These are phyloP conservation scores for Fraxinus nigra DNA, from an alignment of 305 asterid species.

Conservation along the genomic window DNA sequence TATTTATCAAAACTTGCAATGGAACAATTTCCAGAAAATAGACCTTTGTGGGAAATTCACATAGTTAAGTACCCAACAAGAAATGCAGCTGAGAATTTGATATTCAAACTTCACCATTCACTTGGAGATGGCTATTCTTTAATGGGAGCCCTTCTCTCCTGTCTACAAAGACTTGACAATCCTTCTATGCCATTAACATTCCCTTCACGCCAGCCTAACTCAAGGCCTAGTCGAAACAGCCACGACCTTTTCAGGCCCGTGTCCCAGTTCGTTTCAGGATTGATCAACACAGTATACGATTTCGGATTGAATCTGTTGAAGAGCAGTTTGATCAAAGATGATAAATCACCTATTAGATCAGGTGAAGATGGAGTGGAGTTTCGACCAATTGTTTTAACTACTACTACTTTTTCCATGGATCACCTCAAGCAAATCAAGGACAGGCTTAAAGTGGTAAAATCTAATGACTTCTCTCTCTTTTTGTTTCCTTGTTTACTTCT, in stretches of 20 bases:
- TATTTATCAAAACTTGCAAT: constrained; percentile 44
- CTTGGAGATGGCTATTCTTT: constrained; percentile 77
- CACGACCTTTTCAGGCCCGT: neutral
- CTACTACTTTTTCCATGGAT: constrained; percentile 45
- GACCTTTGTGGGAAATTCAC: constrained; percentile 75
- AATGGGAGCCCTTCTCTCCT: constrained; percentile 75
- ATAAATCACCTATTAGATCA: constrained; percentile 52
- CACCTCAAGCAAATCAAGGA: constrained; percentile 51
- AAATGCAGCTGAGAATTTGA: constrained; percentile 40
- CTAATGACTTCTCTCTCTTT: neutral
- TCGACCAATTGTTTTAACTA: constrained; percentile 40
- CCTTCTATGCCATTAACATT: constrained; percentile 62
- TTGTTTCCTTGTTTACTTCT: neutral
- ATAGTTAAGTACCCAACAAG: constrained; percentile 59
- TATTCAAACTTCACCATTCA: constrained; percentile 73
- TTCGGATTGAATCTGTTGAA: constrained; percentile 52
- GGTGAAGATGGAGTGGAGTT: constrained; percentile 50
- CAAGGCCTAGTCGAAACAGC: neutral
- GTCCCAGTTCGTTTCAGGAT: constrained; percentile 28
- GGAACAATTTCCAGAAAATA: constrained; percentile 41
- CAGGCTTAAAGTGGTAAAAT: constrained; percentile 56
- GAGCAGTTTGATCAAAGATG: constrained; percentile 46
- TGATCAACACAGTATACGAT: constrained; percentile 41
- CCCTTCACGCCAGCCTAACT: constrained; percentile 34
- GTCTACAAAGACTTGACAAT: constrained; percentile 54